Percentiles rank a stretch among this genome's conserved stretches.
phyloP scores from a whole-genome alignment of 441 rosid species.

The Populus tomentosa region DNA sequence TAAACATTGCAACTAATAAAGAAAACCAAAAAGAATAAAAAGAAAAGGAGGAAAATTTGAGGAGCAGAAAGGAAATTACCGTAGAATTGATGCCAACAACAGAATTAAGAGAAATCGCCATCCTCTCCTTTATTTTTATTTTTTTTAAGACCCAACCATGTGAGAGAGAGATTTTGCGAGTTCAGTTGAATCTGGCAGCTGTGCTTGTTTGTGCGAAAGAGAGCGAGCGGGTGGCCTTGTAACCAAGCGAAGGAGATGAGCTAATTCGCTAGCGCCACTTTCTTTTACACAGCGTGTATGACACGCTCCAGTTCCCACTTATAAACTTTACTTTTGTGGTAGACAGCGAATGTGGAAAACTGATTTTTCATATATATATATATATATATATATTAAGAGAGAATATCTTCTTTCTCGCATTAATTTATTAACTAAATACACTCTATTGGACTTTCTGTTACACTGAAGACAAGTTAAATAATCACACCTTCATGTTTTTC shows the following conservation, averaged over 20 bases:
- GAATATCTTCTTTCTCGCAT: too few relatives aligned
- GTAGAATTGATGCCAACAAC: constrained; percentile 38
- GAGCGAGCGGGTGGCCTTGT: background rate
- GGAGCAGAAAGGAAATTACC: constrained; percentile 27
- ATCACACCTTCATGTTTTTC: too few relatives aligned
- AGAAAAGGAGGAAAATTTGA: background rate
- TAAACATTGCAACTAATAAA: background rate
- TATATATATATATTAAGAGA: too few relatives aligned
- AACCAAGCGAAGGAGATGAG: background rate
- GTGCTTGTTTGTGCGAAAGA: constrained; percentile 1
- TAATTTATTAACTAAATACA: too few relatives aligned
- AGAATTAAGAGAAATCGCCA: constrained; percentile 61
- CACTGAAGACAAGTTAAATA: too few relatives aligned
- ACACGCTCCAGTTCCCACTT: background rate
- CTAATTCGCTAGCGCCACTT: background rate
- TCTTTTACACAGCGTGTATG: background rate
- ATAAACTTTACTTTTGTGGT: background rate
- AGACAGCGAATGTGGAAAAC: background rate
- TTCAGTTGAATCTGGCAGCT: background rate
- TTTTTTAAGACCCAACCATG: constrained; percentile 26
- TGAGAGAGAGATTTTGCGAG: background rate
- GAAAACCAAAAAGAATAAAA: background rate
- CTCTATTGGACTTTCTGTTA: too few relatives aligned
- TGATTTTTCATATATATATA: too few relatives aligned
- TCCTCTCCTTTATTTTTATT: constrained; percentile 10